A percentile compares a stretch with the other conserved stretches of the same genome.
Conservation (phyloP, 768 basidiomycete species). For the Lactarius psammicola region DNA sequence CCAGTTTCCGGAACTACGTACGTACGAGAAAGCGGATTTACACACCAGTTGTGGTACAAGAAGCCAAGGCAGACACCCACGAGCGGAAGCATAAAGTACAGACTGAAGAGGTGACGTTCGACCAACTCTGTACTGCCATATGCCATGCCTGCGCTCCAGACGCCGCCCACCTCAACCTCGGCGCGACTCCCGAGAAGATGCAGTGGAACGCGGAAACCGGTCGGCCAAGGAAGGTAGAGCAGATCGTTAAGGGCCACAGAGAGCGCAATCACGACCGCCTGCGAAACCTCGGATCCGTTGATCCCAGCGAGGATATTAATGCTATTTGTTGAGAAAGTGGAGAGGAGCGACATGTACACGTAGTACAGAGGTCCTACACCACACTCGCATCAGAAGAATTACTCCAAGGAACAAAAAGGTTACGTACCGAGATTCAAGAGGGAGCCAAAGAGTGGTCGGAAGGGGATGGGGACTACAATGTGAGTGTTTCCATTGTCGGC, state of each 20-base stretch:
- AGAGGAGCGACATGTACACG: constrained; percentile 92
- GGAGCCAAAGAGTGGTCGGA: constrained; percentile 69
- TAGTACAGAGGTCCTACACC: constrained; percentile 87
- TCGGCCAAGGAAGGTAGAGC: constrained; percentile 88
- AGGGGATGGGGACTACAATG: constrained; percentile 86
- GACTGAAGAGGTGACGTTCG: constrained; percentile 89
- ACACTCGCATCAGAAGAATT: constrained; percentile 11
- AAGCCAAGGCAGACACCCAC: constrained; percentile 89
- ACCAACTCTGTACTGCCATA: constrained; percentile 85
- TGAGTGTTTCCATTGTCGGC: constrained; percentile 92
- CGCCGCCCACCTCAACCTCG: constrained; percentile 72
- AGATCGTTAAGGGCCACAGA: constrained; percentile 92
- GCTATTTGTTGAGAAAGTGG: constrained; percentile 95
- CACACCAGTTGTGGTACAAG: constrained; percentile 94
- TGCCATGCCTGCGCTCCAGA: constrained; percentile 82
- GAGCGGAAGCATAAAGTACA: constrained; percentile 96
- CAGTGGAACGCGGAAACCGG: constrained; percentile 68
- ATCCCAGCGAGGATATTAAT: constrained; percentile 99
- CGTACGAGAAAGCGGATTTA: constrained; percentile 14
- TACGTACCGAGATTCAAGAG: constrained; percentile 83
- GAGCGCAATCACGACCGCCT: constrained; percentile 87
- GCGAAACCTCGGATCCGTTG: constrained; percentile 93
- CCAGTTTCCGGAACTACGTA: neutral
- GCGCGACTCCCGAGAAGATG: constrained; percentile 64
- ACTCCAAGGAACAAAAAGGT: neutral